A percentile compares a stretch with the other conserved stretches of the same genome.
Conservation (phyloP, 2,329 filamentous ascomycete species). For the Pseudonectria buxi region DNA sequence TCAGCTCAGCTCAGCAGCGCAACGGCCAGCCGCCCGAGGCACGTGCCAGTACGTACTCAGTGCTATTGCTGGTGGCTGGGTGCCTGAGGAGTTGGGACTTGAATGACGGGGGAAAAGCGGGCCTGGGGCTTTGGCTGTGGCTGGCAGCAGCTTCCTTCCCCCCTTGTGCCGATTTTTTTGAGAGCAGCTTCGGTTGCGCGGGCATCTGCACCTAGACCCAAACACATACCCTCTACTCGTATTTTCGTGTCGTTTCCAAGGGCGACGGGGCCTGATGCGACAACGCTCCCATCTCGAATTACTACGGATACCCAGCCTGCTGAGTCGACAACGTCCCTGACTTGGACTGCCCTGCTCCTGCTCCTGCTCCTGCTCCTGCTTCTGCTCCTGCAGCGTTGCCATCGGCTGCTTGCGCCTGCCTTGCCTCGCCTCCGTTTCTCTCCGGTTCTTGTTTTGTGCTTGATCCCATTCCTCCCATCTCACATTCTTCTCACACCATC, state of each 20-base stretch:
- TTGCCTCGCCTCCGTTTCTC: slow-evolving; percentile 7
- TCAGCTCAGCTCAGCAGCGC: too few species aligned
- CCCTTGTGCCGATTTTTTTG: slow-evolving; percentile 9
- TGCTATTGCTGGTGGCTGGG: background rate
- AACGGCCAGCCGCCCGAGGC: too few species aligned
- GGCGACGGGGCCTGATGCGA: slow-evolving; percentile 23
- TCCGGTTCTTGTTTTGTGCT: background rate
- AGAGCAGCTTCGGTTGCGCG: slow-evolving; percentile 17
- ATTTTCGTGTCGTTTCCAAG: slow-evolving; percentile 24
- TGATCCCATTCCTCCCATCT: slow-evolving; percentile 4
- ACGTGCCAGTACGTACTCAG: too few species aligned
- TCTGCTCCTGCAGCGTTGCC: slow-evolving; percentile 1
- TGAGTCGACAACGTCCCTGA: slow-evolving; percentile 8
- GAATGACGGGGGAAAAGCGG: background rate
- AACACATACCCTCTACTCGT: slow-evolving; percentile 17
- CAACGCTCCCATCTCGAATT: slow-evolving; percentile 21
- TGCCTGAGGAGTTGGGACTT: slow-evolving; percentile 7
- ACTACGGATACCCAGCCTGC: slow-evolving; percentile 16
- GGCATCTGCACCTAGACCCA: slow-evolving; percentile 17
- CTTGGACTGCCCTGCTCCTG: too few species aligned
- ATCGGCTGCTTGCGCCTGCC: slow-evolving; percentile 6
- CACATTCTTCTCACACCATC: slow-evolving; percentile 1
- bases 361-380: slow-evolving; percentile 9
- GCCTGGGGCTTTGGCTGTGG: background rate
- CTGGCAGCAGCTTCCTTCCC: background rate